phyloP scores from a whole-genome alignment of 2,329 filamentous ascomycete genomes.

The Knoxdaviesia proteae region DNA sequence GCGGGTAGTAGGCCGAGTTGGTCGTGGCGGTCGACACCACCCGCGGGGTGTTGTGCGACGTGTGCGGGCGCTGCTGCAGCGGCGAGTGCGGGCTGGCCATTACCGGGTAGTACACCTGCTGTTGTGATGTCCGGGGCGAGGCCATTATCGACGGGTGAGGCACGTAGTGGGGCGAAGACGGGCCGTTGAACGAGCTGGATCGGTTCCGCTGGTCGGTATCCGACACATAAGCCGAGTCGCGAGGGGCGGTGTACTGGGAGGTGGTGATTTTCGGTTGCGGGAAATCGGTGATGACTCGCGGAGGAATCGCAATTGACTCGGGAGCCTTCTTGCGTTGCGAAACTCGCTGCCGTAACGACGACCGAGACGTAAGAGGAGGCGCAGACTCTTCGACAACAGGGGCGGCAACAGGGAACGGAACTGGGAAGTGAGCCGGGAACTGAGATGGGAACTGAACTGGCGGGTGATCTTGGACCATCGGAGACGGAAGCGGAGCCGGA shows the following conservation, averaged over 20 bases:
- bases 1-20: conserved; percentile 13
- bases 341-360: conserved; percentile 31
- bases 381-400: conserved; percentile 5
- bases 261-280: conserved; percentile 10
- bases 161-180: conserved; percentile 7
- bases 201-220: conserved; percentile 18
- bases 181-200: conserved; percentile 13
- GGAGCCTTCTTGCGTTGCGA: conserved; percentile 31
- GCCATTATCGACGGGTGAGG: conserved; percentile 5
- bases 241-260: conserved; percentile 7
- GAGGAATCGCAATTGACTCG: conserved; percentile 31
- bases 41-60: conserved; percentile 15
- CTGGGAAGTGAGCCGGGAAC: too few relatives aligned
- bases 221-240: conserved; percentile 27
- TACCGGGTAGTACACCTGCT: conserved; percentile 39
- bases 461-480: conserved; percentile 12
- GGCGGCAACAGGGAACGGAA: too few relatives aligned
- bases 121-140: conserved; percentile 16
- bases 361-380: conserved; percentile 11
- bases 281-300: conserved; percentile 15
- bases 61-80: conserved; percentile 37
- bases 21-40: conserved; percentile 1
- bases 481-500: conserved; percentile 25
- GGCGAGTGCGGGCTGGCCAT: conserved; percentile 42
- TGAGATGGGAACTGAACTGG: too few relatives aligned